Conservation (phyloP, 73 alveolate genomes). For the Paramecium sonneborni region DNA sequence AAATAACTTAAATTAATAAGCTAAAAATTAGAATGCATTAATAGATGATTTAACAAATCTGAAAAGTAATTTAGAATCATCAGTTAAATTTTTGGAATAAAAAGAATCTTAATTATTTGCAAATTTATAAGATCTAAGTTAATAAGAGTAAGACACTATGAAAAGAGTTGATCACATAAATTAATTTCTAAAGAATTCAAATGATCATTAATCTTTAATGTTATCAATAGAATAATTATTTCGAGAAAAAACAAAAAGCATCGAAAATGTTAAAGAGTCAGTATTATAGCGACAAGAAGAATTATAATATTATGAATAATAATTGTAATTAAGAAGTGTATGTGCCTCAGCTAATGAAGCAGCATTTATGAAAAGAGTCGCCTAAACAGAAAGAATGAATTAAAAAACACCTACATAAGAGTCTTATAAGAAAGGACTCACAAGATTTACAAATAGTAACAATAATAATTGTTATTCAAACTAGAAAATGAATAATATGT, state of each 20-base stretch:
- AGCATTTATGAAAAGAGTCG: neutral
- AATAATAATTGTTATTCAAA: neutral
- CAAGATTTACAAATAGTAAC: neutral
- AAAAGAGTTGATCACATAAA: neutral
- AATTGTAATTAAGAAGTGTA: neutral
- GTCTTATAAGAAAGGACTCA: neutral
- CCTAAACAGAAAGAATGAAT: neutral
- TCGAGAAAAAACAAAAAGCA: neutral
- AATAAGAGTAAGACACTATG: neutral
- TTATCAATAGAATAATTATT: neutral
- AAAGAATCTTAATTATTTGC: neutral
- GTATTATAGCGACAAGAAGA: neutral
- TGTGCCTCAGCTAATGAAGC: neutral
- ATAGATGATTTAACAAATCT: neutral
- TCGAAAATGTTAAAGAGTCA: neutral
- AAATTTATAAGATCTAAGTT: neutral
- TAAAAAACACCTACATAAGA: neutral
- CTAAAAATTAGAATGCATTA: neutral
- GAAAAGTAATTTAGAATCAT: neutral
- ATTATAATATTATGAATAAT: neutral
- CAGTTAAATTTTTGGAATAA: neutral
- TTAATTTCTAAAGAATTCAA: neutral
- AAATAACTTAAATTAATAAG: neutral
- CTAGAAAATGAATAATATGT: neutral
- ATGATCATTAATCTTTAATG: neutral